These are phyloP conservation scores for Trichocladium uniseriatum DNA, from an alignment of 495 filamentous ascomycete species.

Conservation along the genomic window DNA sequence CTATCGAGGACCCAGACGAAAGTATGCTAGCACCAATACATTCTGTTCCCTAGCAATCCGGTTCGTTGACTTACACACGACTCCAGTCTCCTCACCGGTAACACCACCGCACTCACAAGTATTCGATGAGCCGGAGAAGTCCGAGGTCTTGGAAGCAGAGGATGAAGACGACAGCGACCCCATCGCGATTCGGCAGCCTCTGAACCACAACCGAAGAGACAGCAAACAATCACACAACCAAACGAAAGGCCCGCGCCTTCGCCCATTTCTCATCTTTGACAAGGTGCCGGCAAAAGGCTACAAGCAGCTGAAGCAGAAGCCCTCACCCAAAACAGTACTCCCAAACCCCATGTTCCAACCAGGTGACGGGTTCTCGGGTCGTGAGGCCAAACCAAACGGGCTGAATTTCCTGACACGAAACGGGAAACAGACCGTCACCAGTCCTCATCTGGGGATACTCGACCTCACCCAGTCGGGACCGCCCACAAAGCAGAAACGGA, in stretches of 20 bases:
- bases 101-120: not conserved
- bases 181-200: not conserved
- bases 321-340: not conserved
- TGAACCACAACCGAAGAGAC: not conserved
- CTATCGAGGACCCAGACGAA: not conserved
- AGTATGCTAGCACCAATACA: not conserved
- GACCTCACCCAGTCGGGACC: constrained; percentile 14
- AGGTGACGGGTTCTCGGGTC: constrained; percentile 21
- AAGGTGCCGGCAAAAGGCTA: constrained; percentile 8
- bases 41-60: not conserved
- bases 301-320: constrained; percentile 11
- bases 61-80: not conserved
- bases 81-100: not conserved
- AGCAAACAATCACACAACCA: not conserved
- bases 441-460: constrained; percentile 5
- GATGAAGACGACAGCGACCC: constrained; percentile 1
- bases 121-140: not conserved
- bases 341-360: not conserved
- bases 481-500: not conserved
- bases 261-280: constrained; percentile 18
- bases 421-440: constrained; percentile 1
- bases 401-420: constrained; percentile 4
- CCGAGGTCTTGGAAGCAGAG: not conserved
- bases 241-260: constrained; percentile 7
- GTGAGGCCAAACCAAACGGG: constrained; percentile 17